phyloP scores from a whole-genome alignment of 192 early-diverging fungal genomes.

The Coemansia sp. region DNA sequence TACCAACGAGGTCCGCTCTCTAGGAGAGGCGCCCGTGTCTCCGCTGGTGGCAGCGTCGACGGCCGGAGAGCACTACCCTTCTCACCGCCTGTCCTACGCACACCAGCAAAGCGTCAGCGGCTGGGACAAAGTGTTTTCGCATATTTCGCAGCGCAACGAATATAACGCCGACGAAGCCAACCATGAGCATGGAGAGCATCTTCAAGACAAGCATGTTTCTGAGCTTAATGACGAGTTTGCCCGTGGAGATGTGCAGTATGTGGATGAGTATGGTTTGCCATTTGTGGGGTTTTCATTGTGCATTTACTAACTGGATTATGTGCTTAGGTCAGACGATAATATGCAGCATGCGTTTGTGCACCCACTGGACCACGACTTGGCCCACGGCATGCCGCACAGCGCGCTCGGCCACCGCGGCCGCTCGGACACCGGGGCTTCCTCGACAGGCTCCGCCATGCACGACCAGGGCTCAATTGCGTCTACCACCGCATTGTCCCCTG shows the following conservation, averaged over 20 bases:
- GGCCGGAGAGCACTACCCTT: conserved; percentile 24
- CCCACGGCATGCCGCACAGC: not conserved
- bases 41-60: conserved; percentile 27
- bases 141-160: conserved; percentile 40
- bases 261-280: conserved; percentile 44
- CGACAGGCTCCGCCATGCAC: conserved; percentile 29
- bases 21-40: conserved; percentile 13
- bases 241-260: conserved; percentile 53
- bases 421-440: conserved; percentile 33
- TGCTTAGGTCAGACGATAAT: conserved; percentile 7
- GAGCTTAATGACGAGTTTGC: conserved; percentile 36
- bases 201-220: conserved; percentile 20
- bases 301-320: not conserved
- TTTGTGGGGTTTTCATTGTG: conserved; percentile 3
- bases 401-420: conserved; percentile 11
- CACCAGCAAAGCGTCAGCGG: conserved; percentile 46
- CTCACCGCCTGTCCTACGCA: conserved; percentile 44
- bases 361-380: conserved; percentile 2
- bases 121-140: conserved; percentile 45
- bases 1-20: not conserved
- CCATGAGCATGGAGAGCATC: not conserved
- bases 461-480: conserved; percentile 32
- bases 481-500: conserved; percentile 37
- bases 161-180: conserved; percentile 15
- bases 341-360: not conserved